Base-by-base conservation (phyloP, 345 rosid species). In the Sonneratia alba region DNA sequence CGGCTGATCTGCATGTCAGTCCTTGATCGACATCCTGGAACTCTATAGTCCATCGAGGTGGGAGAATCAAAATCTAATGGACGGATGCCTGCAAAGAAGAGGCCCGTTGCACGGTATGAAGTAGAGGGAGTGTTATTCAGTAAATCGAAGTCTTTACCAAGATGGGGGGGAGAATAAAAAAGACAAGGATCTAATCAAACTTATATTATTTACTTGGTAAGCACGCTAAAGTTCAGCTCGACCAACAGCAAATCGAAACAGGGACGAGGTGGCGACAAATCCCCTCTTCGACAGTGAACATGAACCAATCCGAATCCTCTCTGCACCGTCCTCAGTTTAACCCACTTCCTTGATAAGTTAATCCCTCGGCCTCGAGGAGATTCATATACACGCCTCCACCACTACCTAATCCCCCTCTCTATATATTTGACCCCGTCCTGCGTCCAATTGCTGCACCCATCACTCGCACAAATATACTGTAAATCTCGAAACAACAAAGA, bases 211-310 rank as follows among this genome's bases (percentile, higher is more conserved):
- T 74, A 87, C 85, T 87, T 70, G 76, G 68, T 67, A 74, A 36
- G 64, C 89, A 87, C 89, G 85, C 88, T 80, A 87, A 83, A 87
- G 75, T 80, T 87, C 67, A 82, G 87, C 81, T 74, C 57, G 81
- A 84, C 91, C 87, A 81, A 74, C 77, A 78, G 51, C 75, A 74
- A 51, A 24, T 57, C 13, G 19, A 43, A 36, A 19, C 64, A 70
- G 68, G 43, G 43, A 68, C 78, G 62, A 74, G 69, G 71, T 71
- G 22, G 81, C 36, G 53, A 48, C 53, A 48, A 72, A 73, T 63
- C 65, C 66, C 63, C 49, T 22, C 64, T 7, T 24, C 2, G 64
- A 59, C 36, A 59, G 64, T 24, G 64, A 59, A 24, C 64, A 59
- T 59, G 59, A 55, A 55, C 32, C 32, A 27, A 27, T 27, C 32